Percentiles rank a stretch among this genome's conserved stretches.
Conservation (phyloP, 1,284 basidiomycete species). For the Malassezia restricta region DNA sequence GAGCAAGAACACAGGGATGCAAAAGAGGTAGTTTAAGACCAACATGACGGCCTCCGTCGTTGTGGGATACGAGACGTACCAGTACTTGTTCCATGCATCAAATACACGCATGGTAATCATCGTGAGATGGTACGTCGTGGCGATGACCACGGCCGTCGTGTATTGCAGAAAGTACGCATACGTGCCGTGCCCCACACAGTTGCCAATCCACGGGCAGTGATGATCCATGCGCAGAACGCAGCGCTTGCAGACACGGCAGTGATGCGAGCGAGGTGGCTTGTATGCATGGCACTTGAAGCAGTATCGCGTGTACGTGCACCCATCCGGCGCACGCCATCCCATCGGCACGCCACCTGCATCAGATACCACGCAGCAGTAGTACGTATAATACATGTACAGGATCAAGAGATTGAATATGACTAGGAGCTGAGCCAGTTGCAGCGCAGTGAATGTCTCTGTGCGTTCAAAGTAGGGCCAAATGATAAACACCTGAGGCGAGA, state of each 20-base stretch:
- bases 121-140: slow-evolving; percentile 51
- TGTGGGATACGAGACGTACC: slow-evolving; percentile 53
- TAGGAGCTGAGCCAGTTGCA: slow-evolving; percentile 60
- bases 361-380: slow-evolving; percentile 28
- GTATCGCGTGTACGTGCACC: slow-evolving; percentile 19
- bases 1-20: slow-evolving; percentile 68
- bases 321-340: slow-evolving; percentile 23
- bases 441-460: slow-evolving; percentile 42
- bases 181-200: slow-evolving; percentile 63
- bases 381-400: slow-evolving; percentile 27
- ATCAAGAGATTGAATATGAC: slow-evolving; percentile 64
- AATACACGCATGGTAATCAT: slow-evolving; percentile 24
- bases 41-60: slow-evolving; percentile 65
- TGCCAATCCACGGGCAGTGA: slow-evolving; percentile 60
- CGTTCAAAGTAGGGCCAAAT: slow-evolving; percentile 31
- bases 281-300: slow-evolving; percentile 49
- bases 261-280: slow-evolving; percentile 62
- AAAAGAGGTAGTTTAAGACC: slow-evolving; percentile 72
- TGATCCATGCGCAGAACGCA: slow-evolving; percentile 65
- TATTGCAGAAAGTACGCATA: slow-evolving; percentile 84
- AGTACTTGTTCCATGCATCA: slow-evolving; percentile 27
- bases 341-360: slow-evolving; percentile 33
- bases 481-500: slow-evolving; percentile 31
- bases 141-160: slow-evolving; percentile 77
- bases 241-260: slow-evolving; percentile 62